Evolutionary conservation across 1,284 basidiomycete species (phyloP).

Genomic region (Malassezia arunalokei): DNA sequence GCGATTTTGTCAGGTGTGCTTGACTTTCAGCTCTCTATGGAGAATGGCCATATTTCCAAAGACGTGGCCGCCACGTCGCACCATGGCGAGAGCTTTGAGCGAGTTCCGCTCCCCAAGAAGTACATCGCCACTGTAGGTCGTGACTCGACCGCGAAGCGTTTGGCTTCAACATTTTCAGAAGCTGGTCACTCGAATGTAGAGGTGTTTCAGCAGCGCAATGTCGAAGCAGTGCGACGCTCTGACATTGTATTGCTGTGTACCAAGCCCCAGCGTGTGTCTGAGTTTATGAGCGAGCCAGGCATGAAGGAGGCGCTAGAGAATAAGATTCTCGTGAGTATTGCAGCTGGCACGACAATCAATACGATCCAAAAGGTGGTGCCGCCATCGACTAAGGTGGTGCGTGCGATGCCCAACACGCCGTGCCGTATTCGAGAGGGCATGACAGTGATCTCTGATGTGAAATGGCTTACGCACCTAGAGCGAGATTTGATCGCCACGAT

Average conservation of each 20-base stretch:
- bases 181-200: constrained; percentile 52
- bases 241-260: constrained; percentile 61
- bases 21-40: constrained; percentile 27
- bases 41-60: background rate
- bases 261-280: constrained; percentile 77
- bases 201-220: constrained; percentile 57
- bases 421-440: constrained; percentile 55
- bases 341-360: constrained; percentile 79
- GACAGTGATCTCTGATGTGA: constrained; percentile 31
- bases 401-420: constrained; percentile 98
- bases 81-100: constrained; percentile 10
- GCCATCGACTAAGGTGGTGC: constrained; percentile 67
- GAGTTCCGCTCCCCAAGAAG: constrained; percentile 55
- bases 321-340: constrained; percentile 89
- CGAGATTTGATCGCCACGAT: constrained; percentile 31
- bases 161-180: constrained; percentile 56
- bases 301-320: constrained; percentile 72
- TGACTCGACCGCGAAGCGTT: constrained; percentile 61
- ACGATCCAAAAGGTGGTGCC: constrained; percentile 68
- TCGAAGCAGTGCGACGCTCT: constrained; percentile 59
- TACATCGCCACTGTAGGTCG: constrained; percentile 83
- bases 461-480: constrained; percentile 18
- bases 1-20: constrained; percentile 85
- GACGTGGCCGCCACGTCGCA: background rate
- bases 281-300: constrained; percentile 65